Conservation (phyloP, 83 land plant species). For the Picea engelmannii region DNA sequence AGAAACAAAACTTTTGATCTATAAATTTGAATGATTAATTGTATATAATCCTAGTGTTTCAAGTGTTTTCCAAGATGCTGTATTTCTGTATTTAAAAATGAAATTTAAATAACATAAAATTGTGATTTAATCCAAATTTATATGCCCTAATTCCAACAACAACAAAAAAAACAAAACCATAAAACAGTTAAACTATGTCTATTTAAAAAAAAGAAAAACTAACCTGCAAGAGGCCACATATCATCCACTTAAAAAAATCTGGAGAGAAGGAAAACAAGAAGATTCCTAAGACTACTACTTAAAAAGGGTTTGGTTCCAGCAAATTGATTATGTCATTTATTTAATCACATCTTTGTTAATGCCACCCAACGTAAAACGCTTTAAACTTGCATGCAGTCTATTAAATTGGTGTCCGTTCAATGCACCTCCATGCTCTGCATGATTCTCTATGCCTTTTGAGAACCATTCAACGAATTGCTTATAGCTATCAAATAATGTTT, state of each 20-base stretch:
- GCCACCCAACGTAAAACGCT: constrained; percentile 88
- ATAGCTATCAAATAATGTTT: constrained; percentile 98
- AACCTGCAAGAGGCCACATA: too few species aligned
- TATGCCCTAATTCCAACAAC: too few species aligned
- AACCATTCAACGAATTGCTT: constrained; percentile 99
- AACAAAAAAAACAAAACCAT: too few species aligned
- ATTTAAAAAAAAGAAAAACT: too few species aligned
- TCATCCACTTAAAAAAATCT: constrained; percentile 4
- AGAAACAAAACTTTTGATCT: too few species aligned
- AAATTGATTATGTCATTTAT: background rate
- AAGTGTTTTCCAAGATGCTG: too few species aligned
- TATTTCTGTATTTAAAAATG: too few species aligned
- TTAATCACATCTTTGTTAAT: constrained; percentile 20
- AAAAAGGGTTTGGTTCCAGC: constrained; percentile 11
- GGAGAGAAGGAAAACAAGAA: constrained; percentile 40
- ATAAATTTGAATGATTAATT: too few species aligned
- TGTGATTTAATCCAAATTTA: too few species aligned
- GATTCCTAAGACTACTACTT: constrained; percentile 26
- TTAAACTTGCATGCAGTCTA: constrained; percentile 94
- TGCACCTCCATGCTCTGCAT: constrained; percentile 49
- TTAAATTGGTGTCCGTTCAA: constrained; percentile 92
- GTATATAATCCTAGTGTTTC: too few species aligned
- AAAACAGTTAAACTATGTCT: too few species aligned
- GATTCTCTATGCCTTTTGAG: constrained; percentile 97
- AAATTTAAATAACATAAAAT: too few species aligned